Evolutionary conservation across 805 yeast species (phyloP).

Genomic region (Pichia kluyveri): DNA sequence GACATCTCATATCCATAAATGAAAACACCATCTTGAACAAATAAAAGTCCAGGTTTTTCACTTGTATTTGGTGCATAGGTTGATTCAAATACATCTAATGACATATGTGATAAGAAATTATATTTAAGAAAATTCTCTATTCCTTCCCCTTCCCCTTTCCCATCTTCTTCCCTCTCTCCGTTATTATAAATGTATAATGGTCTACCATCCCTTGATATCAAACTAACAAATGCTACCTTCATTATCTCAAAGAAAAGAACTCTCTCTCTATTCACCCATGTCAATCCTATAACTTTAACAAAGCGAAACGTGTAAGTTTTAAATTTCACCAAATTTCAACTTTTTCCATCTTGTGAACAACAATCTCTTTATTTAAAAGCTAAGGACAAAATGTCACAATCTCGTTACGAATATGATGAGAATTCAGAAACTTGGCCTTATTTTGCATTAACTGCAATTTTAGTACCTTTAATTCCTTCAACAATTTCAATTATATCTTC

Average conservation of each 20-base stretch:
- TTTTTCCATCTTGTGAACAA: not conserved
- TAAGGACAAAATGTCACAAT: constrained; percentile 32
- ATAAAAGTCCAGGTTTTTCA: constrained; percentile 30
- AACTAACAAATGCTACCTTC: constrained; percentile 43
- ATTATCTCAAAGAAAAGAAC: constrained; percentile 4
- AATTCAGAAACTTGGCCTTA: constrained; percentile 91
- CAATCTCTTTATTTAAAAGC: not conserved
- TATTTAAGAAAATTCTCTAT: constrained; percentile 36
- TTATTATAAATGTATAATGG: constrained; percentile 47
- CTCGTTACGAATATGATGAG: constrained; percentile 76
- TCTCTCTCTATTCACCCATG: too few species aligned
- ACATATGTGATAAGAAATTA: constrained; percentile 69
- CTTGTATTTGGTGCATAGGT: constrained; percentile 31
- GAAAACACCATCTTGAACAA: constrained; percentile 57
- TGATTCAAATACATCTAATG: constrained; percentile 58
- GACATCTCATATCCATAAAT: constrained; percentile 64
- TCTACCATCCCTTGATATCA: constrained; percentile 46
- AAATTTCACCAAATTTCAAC: not conserved
- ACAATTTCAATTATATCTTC: constrained; percentile 20
- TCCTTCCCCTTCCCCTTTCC: not conserved
- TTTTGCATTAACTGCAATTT: constrained; percentile 64
- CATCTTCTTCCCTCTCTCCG: not conserved
- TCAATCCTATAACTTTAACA: too few species aligned
- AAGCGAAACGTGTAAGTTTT: too few species aligned
- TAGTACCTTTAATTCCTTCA: constrained; percentile 58